phyloP scores from a whole-genome alignment of 805 yeast species.

The Ogataea angusta region DNA sequence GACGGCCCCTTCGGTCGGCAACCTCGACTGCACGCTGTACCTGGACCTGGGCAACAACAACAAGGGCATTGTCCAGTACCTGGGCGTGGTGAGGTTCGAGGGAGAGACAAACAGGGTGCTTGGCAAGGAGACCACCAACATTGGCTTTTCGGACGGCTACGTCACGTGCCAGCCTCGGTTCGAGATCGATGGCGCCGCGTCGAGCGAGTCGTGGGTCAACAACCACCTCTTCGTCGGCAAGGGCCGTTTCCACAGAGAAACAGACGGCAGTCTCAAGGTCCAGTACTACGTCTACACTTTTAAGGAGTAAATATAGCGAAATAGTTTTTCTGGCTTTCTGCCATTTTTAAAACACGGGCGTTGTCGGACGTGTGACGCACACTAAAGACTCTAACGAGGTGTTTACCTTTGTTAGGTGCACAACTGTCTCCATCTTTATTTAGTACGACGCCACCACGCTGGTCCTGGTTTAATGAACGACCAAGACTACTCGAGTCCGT shows the following conservation, averaged over 20 bases:
- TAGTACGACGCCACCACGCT: neutral
- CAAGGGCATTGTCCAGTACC: slow-evolving; percentile 43
- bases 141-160: slow-evolving; percentile 45
- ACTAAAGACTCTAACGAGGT: slow-evolving; percentile 2
- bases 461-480: slow-evolving; percentile 1
- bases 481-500: slow-evolving; percentile 6
- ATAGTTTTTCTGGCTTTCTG: slow-evolving; percentile 2
- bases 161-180: slow-evolving; percentile 47
- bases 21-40: slow-evolving; percentile 48
- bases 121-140: slow-evolving; percentile 28
- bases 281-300: slow-evolving; percentile 51
- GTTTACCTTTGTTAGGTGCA: slow-evolving; percentile 7
- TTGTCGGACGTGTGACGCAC: slow-evolving; percentile 9
- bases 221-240: slow-evolving; percentile 50
- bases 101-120: slow-evolving; percentile 37
- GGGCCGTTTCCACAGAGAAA: slow-evolving; percentile 56
- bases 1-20: slow-evolving; percentile 27
- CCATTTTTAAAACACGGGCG: slow-evolving; percentile 2
- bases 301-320: slow-evolving; percentile 17
- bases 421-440: neutral
- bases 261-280: slow-evolving; percentile 43
- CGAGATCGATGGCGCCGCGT: slow-evolving; percentile 39
- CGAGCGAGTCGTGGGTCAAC: slow-evolving; percentile 49
- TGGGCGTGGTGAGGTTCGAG: slow-evolving; percentile 45
- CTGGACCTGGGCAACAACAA: slow-evolving; percentile 32